Evolutionary conservation across 345 rosid species (phyloP), one percentile per base, ranked within the genome.

Genomic region (Alliaria petiolata): DNA sequence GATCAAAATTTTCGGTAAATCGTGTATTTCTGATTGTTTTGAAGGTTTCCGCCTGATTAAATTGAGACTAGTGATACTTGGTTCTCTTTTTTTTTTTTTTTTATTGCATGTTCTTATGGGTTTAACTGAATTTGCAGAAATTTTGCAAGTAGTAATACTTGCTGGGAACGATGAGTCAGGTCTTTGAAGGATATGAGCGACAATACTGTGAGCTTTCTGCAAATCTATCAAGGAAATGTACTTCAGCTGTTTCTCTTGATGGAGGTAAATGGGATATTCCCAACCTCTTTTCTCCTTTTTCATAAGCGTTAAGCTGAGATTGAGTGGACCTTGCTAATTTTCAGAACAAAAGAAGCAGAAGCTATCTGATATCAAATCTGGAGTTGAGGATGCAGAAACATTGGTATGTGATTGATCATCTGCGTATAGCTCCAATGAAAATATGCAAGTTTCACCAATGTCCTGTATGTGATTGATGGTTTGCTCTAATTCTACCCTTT

Each of bases 321-420:
- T 65, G 19, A 33, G 6, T 51, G 20, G 8, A 0, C 8, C 19
- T 49, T 45, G 59, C 42, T 45, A 16, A 45, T 76, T 38, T 79
- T 64, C 84, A 88, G 95, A 91, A 81, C 85, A 79, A 72, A 87
- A 76, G 83, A 91, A 87, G 85, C 96, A 89, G 71, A 89, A 83
- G 70, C 72, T 89, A 62, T 82, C 90, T 42, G 95, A 89, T 25
- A 78, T 89, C 14, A 85, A 79, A 78, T 66, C 74, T 55, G 89
- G 89, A 20, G 55, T 91, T 42, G 93, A 87, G 31, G 86, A 85
- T 66, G 97, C 90, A 11, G 95, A 91, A 76, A 68, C 91, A 51
- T 72, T 89, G 93, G 97, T 91, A 78, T 35, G 34, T 33, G 12
- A 22, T 59, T 33, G 12, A 22, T 59, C 14, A 1, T 6, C 11